Evolutionary conservation across 108 stramenopile genomes (phyloP), one percentile per base, ranked within the genome.

Genomic region (Cyclotella baltica): DNA sequence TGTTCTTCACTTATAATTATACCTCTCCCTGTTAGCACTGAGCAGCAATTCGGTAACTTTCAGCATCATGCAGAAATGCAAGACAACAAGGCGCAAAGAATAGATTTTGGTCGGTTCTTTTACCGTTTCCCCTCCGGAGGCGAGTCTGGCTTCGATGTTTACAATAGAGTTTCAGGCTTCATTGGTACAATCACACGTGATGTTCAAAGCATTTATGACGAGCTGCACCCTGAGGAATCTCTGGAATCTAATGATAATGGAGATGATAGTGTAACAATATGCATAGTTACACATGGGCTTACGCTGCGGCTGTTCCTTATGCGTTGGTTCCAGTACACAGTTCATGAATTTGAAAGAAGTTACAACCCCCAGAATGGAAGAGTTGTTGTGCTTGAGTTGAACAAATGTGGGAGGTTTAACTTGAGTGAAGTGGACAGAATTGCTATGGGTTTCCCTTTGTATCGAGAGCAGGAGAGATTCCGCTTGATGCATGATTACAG

Each of bases 31-130:
- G 11, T 20, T 51, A 74, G 73, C 20, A 9, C 88, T 15, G 93
- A 95, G 73, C 93, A 92, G 62, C 90, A 95, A 75, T 92, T 95
- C 75, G 93, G 90, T 18, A 95, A 95, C 70, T 95, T 91, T 79
- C 93, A 92, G 75, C 83, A 73, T 66, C 85, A 83, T 55, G 69
- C 58, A 62, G 80, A 76, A 38, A 88, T 90, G 9, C 76, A 80
- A 48, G 85, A 86, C 11, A 86, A 77, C 27, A 93, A 90, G 67
- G 48, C 53, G 4, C 29, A 66, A 62, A 76, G 89, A 3, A 15
- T 51, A 13, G 72, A 86, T 15, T 89, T 81, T 69, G 89, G 89
- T 16, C 64, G 89, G n/a, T 89, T 89, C 76, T 89, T 72, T 55
- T 89, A 89, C 46, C 62, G 89, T 2, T 89, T 89, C 59, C 86